Evolutionary conservation across 2,329 filamentous ascomycete genomes (phyloP).

Genomic region (Calonectria henricotiae): DNA sequence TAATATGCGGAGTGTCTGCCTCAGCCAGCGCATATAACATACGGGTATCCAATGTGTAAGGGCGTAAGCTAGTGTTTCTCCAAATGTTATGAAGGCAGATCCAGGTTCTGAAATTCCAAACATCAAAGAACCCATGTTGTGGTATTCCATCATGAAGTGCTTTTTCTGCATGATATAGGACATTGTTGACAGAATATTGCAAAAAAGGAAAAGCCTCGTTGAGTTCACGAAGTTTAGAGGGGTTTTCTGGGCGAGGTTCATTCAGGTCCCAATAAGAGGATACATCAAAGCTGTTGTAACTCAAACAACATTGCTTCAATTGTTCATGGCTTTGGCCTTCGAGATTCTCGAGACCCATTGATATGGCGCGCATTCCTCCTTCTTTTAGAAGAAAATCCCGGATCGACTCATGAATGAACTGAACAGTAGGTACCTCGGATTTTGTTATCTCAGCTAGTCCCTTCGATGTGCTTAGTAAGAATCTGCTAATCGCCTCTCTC

Average conservation of each 20-base stretch:
- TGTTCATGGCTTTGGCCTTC: neutral
- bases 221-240: neutral
- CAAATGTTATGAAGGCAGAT: neutral
- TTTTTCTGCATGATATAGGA: neutral
- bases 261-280: neutral
- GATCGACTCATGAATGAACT: slow-evolving; percentile 22
- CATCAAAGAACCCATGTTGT: neutral
- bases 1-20: neutral
- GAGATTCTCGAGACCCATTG: neutral
- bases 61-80: neutral
- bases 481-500: neutral
- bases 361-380: neutral
- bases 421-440: slow-evolving; percentile 1
- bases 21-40: neutral
- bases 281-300: neutral
- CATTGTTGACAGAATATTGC: neutral
- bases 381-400: slow-evolving; percentile 11
- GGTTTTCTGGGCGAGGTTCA: no score
- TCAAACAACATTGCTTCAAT: neutral
- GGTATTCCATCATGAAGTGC: neutral
- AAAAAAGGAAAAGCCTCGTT: neutral
- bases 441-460: slow-evolving; percentile 15
- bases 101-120: neutral
- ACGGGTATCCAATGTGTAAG: neutral
- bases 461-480: neutral